Base-by-base conservation (phyloP, 2,329 filamentous ascomycete species). In the Capronia americana region DNA sequence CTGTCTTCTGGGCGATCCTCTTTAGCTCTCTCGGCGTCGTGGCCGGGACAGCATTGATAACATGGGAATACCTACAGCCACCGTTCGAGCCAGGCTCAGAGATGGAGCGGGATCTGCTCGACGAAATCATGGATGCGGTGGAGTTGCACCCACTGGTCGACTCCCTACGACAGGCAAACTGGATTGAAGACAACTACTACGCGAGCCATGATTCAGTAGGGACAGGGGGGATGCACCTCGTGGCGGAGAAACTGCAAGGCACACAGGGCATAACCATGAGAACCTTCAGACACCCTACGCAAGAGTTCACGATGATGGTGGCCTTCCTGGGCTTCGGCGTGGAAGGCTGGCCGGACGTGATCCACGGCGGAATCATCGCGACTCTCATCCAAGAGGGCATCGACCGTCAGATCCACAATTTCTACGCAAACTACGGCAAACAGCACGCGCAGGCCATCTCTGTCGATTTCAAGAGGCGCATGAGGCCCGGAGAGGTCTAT, bases 321-420 rank as follows among this genome's bases (percentile, higher is more conserved):
- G 90, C 84, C 81, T 83, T 93, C 58, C 62, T 70, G 61, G 91
- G 91, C 6, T 76, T 81, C n/a, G 85, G 82, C 0, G 74, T 90
- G 23, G 81, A 84, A 56, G 90, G 91, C 3, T 93, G 90, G 89
- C 90, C 90, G 1, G 84, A 85, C 12, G 82, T 91, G 48, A 56
- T 70, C 59, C 91, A 94, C 78, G 91, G 91, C 63, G 91, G 91
- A 14, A 82, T 84, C 6, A 82, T 91, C 57, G 89, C 88, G 7
- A 92, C 88, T 0, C 76, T 91, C 3, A 78, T 93, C 44, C 86
- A 91, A 75, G 91, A 93, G 79, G 85, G 84, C 59, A 81, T 92
- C 68, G 87, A 87, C 11, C 68, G 65, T 34, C 70, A 73, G 41
- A 48, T 72, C 26, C 59, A 67, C 28, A 66, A 65, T 14, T 68